Conservation (phyloP, 169 alveolate species). For the Perkinsus olseni region DNA sequence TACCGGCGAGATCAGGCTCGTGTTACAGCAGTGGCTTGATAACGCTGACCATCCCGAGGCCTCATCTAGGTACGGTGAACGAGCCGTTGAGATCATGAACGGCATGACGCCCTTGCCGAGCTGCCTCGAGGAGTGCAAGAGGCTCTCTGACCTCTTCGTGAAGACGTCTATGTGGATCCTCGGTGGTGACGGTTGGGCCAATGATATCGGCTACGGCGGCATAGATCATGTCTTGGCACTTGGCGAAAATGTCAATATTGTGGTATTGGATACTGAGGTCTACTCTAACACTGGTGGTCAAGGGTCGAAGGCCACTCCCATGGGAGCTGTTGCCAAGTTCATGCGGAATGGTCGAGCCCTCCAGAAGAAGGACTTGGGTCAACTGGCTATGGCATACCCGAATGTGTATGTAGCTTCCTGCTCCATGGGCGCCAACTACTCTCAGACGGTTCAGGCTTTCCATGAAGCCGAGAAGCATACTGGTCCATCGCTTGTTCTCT, state of each 20-base stretch:
- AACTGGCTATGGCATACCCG: slow-evolving; percentile 50
- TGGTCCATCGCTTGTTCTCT: slow-evolving; percentile 44
- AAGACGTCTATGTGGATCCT: slow-evolving; percentile 3
- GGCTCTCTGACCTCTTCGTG: neutral
- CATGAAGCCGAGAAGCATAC: slow-evolving; percentile 44
- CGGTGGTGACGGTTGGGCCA: slow-evolving; percentile 62
- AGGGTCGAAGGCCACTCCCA: slow-evolving; percentile 48
- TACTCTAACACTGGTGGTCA: slow-evolving; percentile 55
- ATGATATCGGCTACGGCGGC: slow-evolving; percentile 53
- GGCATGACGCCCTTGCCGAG: neutral
- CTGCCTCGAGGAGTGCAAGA: neutral
- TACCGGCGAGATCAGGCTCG: neutral
- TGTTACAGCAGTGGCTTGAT: neutral
- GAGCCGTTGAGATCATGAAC: neutral
- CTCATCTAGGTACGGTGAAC: neutral
- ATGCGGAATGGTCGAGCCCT: slow-evolving; percentile 42
- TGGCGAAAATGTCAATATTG: slow-evolving; percentile 28
- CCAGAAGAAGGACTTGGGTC: slow-evolving; percentile 48
- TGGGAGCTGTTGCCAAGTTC: slow-evolving; percentile 52
- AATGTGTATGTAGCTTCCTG: slow-evolving; percentile 49
- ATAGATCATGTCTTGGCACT: slow-evolving; percentile 42
- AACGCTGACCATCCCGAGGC: neutral
- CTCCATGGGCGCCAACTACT: slow-evolving; percentile 44
- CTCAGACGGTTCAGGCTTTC: slow-evolving; percentile 37
- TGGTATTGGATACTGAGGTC: slow-evolving; percentile 49